phyloP scores from a whole-genome alignment of 2,329 filamentous ascomycete genomes.

The Knufia fluminis region DNA sequence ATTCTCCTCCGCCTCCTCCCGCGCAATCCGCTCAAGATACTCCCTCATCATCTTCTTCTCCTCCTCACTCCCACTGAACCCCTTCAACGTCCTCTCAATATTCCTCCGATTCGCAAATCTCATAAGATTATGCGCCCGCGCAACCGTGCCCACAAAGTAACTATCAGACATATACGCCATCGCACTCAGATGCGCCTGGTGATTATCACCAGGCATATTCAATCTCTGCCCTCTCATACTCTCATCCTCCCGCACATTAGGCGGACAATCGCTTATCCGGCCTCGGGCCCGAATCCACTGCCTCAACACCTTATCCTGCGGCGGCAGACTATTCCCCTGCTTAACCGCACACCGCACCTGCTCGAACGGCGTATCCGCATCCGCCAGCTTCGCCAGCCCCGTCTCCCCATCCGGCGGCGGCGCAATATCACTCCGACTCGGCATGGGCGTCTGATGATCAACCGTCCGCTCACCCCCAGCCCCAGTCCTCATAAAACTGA shows the following conservation, averaged over 20 bases:
- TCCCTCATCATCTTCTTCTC: conserved; percentile 32
- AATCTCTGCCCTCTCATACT: conserved; percentile 10
- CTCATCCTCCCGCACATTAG: conserved; percentile 19
- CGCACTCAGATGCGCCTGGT: conserved; percentile 51
- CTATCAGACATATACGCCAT: conserved; percentile 89
- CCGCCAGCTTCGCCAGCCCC: neutral
- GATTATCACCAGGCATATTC: conserved; percentile 19
- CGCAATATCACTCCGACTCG: conserved; percentile 34
- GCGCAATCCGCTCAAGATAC: conserved; percentile 34
- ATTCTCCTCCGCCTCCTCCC: conserved; percentile 34
- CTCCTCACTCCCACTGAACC: conserved; percentile 35
- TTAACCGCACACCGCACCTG: conserved; percentile 39
- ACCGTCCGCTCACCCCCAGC: conserved; percentile 47
- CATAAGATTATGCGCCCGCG: conserved; percentile 71
- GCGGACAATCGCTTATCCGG: conserved; percentile 22
- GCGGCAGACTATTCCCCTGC: conserved; percentile 21
- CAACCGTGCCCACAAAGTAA: conserved; percentile 86
- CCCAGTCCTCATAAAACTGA: conserved; percentile 69
- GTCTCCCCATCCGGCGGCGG: conserved; percentile 25
- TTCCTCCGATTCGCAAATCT: conserved; percentile 51
- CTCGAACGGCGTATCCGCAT: conserved; percentile 26
- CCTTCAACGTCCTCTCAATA: conserved; percentile 31
- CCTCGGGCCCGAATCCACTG: conserved; percentile 39
- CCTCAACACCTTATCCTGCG: conserved; percentile 58
- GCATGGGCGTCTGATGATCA: conserved; percentile 56